Percentiles rank a stretch among this genome's conserved stretches.
Conservation (phyloP, 345 rosid species). For the Salix exigua region DNA sequence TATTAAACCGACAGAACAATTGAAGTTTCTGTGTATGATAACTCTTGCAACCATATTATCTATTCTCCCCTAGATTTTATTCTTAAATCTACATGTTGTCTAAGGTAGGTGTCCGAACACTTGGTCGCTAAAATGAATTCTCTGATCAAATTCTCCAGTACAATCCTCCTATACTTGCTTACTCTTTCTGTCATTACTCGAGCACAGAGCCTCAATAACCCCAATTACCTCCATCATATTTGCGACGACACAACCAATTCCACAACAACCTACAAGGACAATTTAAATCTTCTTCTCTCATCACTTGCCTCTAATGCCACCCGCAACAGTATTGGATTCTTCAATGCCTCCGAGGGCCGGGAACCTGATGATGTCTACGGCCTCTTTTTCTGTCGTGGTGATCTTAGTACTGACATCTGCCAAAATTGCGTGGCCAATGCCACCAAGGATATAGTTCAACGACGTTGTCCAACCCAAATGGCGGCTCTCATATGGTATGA, state of each 20-base stretch:
- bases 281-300: neutral
- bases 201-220: neutral
- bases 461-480: conserved; percentile 19
- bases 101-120: too few species aligned
- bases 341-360: neutral
- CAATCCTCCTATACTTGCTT: neutral
- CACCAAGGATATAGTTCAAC: neutral
- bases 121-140: too few species aligned
- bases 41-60: too few species aligned
- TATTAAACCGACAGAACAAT: too few species aligned
- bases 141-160: too few species aligned
- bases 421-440: conserved; percentile 14
- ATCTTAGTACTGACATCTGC: neutral
- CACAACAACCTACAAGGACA: conserved; percentile 17
- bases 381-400: conserved; percentile 13
- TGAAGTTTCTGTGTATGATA: too few species aligned
- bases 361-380: conserved; percentile 16
- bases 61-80: too few species aligned
- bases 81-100: too few species aligned
- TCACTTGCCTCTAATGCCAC: conserved; percentile 8
- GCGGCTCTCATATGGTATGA: conserved; percentile 36
- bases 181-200: neutral
- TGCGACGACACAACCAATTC: conserved; percentile 11
- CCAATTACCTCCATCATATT: neutral
- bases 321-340: conserved; percentile 13